Evolutionary conservation across 345 rosid species (phyloP).

Genomic region (Nasturtium officinale): DNA sequence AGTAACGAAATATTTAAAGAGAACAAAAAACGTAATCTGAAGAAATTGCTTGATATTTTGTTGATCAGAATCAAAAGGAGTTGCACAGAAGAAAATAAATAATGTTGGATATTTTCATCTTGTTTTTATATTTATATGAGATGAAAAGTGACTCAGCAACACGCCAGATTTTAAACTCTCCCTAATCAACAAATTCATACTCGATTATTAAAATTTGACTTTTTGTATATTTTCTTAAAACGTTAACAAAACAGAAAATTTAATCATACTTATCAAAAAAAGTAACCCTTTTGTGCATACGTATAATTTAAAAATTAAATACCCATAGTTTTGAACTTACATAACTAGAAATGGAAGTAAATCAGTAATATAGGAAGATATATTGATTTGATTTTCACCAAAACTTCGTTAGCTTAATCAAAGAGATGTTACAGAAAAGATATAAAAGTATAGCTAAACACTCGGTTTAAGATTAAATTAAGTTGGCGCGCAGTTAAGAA

Average conservation of each 20-base stretch:
- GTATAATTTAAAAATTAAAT: background rate
- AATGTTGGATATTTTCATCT: constrained; percentile 5
- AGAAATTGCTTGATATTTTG: background rate
- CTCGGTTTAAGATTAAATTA: background rate
- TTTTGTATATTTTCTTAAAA: background rate
- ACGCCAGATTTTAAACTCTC: constrained; percentile 31
- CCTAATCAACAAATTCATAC: constrained; percentile 15
- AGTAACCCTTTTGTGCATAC: background rate
- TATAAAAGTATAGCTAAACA: background rate
- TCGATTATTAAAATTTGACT: background rate
- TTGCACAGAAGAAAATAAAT: constrained; percentile 18
- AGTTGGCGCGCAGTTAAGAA: background rate
- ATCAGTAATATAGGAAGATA: background rate
- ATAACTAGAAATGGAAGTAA: background rate
- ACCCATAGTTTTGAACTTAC: background rate
- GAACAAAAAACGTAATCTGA: background rate
- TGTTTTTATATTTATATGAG: constrained; percentile 13
- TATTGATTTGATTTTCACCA: background rate
- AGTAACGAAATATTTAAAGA: background rate
- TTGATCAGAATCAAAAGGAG: background rate
- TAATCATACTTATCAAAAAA: background rate
- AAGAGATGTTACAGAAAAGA: background rate
- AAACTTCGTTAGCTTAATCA: background rate
- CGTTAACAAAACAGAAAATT: background rate
- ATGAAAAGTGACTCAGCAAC: constrained; percentile 34